Evolutionary conservation across 2,329 filamentous ascomycete species (phyloP).

Genomic region (Sclerotinia minor): DNA sequence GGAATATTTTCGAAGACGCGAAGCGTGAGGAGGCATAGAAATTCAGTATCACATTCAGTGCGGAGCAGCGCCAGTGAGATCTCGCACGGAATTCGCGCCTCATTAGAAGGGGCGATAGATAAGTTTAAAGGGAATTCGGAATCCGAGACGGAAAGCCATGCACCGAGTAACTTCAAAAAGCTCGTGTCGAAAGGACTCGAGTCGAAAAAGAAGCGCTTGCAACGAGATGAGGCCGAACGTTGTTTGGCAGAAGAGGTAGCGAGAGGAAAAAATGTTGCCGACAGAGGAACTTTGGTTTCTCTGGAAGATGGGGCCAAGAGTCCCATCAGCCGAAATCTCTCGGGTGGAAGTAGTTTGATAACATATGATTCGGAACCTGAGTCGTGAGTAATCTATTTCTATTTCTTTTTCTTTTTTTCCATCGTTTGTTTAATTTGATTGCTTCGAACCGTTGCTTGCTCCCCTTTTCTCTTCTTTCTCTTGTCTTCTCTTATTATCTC

Average conservation of each 20-base stretch:
- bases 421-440: neutral
- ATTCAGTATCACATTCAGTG: conserved; percentile 36
- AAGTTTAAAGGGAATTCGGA: conserved; percentile 35
- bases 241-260: conserved; percentile 44
- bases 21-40: conserved; percentile 30
- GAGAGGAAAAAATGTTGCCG: conserved; percentile 40
- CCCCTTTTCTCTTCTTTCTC: neutral
- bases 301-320: conserved; percentile 34
- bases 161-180: conserved; percentile 49
- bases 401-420: too few relatives aligned
- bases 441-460: neutral
- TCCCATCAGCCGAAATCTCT: conserved; percentile 18
- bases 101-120: conserved; percentile 35
- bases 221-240: conserved; percentile 46
- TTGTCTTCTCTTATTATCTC: conserved; percentile 1
- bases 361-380: conserved; percentile 41
- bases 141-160: conserved; percentile 31
- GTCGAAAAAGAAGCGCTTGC: conserved; percentile 52
- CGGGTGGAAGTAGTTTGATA: conserved; percentile 35
- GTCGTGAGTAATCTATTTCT: conserved; percentile 39
- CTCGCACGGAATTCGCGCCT: conserved; percentile 30
- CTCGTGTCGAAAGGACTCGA: conserved; percentile 55
- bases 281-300: conserved; percentile 41
- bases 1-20: conserved; percentile 38
- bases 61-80: conserved; percentile 35